Evolutionary conservation across 495 filamentous ascomycete species (phyloP).

Genomic region (Margaritispora aquatica): DNA sequence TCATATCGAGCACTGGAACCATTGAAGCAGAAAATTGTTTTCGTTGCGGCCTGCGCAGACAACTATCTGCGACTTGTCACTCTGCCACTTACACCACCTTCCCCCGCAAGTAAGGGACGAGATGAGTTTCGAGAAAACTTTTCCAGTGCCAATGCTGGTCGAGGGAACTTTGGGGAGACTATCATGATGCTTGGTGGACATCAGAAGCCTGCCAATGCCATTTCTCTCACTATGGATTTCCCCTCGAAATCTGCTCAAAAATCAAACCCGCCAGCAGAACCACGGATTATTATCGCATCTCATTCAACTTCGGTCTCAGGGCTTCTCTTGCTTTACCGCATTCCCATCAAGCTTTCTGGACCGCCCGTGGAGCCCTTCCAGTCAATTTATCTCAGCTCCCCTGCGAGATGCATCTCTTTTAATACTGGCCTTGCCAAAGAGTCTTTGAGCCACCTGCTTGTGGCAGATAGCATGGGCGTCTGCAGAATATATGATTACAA

Average conservation of each 20-base stretch:
- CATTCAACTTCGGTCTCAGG: constrained; percentile 51
- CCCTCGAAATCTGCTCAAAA: constrained; percentile 28
- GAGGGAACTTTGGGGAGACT: constrained; percentile 56
- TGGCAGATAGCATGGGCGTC: constrained; percentile 59
- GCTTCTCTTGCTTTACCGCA: constrained; percentile 38
- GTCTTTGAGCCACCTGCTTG: constrained; percentile 56
- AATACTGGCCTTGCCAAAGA: constrained; percentile 44
- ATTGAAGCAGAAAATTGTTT: constrained; percentile 58
- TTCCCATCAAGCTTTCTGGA: constrained; percentile 11
- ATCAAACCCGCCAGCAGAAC: constrained; percentile 17
- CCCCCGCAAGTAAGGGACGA: constrained; percentile 47
- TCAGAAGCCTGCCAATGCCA: constrained; percentile 52
- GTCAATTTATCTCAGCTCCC: constrained; percentile 56
- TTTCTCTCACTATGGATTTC: constrained; percentile 61
- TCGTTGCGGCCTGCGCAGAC: constrained; percentile 66
- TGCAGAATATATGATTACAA: constrained; percentile 57
- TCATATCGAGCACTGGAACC: constrained; percentile 47
- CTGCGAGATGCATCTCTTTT: constrained; percentile 63
- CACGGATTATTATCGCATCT: constrained; percentile 42
- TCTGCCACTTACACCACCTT: constrained; percentile 68
- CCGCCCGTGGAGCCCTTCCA: constrained; percentile 52
- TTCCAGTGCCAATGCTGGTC: constrained; percentile 39
- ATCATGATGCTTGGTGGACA: constrained; percentile 52
- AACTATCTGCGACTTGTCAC: constrained; percentile 61
- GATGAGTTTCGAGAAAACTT: constrained; percentile 39